Evolutionary conservation across 164 flowering plant species (phyloP), one percentile per base, ranked within the genome.

Genomic region (Chloranthus sessilifolius): DNA sequence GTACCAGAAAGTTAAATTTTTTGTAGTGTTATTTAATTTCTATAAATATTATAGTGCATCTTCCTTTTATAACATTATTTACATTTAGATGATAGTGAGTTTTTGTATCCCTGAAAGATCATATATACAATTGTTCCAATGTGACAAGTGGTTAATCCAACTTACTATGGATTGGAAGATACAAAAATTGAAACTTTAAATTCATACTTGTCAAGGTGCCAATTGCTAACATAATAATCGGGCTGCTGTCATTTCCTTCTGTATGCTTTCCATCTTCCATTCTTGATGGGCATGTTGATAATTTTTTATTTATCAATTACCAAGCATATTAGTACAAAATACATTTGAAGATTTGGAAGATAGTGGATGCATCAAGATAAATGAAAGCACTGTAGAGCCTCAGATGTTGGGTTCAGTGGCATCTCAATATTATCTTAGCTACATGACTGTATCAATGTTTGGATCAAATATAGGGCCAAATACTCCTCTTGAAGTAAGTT

Each of bases 341-440:
- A 88, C 97, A 30, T 82, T 92, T 74, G 95, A 92, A 45, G 99
- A 88, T 74, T 68, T 92, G 47, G 99, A 88, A 69, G 99, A 92
- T 52, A 71, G 95, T 77, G 99, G 97, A 42, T 88, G 99, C 70
- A 73, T 88, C 52, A 81, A 79, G 59, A 71, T 88, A 46, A 61
- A 58, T 68, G 99, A 86, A 45, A 79, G 86, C 52, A 68, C 55
- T 61, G 97, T 92, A 34, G 86, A 83, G 64, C 82, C 91, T 26
- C 58, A 56, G 63, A 81, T 92, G 89, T 59, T 92, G 77, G 99
- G 97, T 30, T 73, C 95, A 48, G 74, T 88, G 60, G 95, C 99
- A 64, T 86, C 97, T 54, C 96, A 92, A 58, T 92, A 92, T 72
- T 92, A 92, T 64, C 95, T 92, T 37, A 81, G 85, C 72, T 88